Conservation (phyloP, 2,329 filamentous ascomycete species). For the Pseudocercospora pini-densiflorae region DNA sequence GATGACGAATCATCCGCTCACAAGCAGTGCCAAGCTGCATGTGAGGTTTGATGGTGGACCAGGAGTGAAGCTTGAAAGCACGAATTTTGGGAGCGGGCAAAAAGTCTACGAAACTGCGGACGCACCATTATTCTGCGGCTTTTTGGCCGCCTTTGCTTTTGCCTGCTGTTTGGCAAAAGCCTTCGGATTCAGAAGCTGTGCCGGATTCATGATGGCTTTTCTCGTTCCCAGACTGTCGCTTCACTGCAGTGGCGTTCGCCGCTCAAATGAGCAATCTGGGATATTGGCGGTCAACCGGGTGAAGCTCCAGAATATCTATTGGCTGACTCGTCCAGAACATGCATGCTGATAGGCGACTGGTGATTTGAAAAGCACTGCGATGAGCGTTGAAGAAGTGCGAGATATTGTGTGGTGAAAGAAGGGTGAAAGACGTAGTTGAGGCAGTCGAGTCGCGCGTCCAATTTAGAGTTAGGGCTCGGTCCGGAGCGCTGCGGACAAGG, state of each 20-base stretch:
- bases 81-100: neutral
- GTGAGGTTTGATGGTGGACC: constrained; percentile 13
- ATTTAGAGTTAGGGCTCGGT: neutral
- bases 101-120: constrained; percentile 12
- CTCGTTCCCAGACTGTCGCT: neutral
- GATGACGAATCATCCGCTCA: constrained; percentile 2
- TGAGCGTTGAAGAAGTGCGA: neutral
- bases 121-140: constrained; percentile 37
- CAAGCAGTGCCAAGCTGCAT: neutral
- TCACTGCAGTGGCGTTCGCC: neutral
- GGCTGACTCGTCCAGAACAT: no score
- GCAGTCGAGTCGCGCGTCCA: no score
- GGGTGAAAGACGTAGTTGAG: neutral
- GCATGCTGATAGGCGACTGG: no score
- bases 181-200: constrained; percentile 44
- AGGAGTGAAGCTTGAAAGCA: constrained; percentile 20
- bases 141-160: constrained; percentile 32
- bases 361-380: no score
- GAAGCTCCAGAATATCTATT: neutral
- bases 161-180: constrained; percentile 42
- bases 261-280: neutral
- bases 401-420: no score
- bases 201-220: constrained; percentile 38
- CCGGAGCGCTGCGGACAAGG: neutral
- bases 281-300: neutral